A percentile compares a stretch with the other conserved stretches of the same genome.
Evolutionary conservation across 805 yeast species (phyloP).

Genomic region (Candida taoyuanica): DNA sequence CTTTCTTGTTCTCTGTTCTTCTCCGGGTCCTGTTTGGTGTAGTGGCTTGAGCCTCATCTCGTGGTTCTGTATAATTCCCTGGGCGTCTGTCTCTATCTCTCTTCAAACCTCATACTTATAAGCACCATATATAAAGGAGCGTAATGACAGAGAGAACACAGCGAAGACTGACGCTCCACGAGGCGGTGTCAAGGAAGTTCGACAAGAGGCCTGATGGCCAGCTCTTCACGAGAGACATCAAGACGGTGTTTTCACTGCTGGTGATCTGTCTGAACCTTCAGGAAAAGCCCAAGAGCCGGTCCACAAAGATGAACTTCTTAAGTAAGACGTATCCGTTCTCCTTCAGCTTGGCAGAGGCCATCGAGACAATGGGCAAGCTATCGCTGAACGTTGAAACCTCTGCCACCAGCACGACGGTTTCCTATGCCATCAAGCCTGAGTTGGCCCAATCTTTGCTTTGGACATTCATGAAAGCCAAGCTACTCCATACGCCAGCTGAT

Average conservation of each 20-base stretch:
- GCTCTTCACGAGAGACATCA: constrained; percentile 52
- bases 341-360: constrained; percentile 50
- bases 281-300: constrained; percentile 25
- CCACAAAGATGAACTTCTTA: constrained; percentile 27
- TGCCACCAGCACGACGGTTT: constrained; percentile 47
- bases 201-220: constrained; percentile 49
- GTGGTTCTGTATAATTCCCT: no score
- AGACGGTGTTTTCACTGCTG: constrained; percentile 54
- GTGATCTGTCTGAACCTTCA: constrained; percentile 38
- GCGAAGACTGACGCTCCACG: constrained; percentile 31
- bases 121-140: no score
- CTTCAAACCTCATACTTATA: no score
- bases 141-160: no score
- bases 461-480: constrained; percentile 53
- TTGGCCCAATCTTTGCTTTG: constrained; percentile 44
- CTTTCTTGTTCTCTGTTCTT: no score
- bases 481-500: constrained; percentile 72
- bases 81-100: no score
- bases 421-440: constrained; percentile 48
- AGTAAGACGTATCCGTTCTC: constrained; percentile 42
- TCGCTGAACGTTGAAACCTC: constrained; percentile 43
- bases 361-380: constrained; percentile 46
- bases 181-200: constrained; percentile 40
- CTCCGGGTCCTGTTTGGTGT: no score
- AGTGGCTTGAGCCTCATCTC: no score